Base-by-base conservation (phyloP, 768 basidiomycete genomes). In the Rhodotorula taiwanensis region DNA sequence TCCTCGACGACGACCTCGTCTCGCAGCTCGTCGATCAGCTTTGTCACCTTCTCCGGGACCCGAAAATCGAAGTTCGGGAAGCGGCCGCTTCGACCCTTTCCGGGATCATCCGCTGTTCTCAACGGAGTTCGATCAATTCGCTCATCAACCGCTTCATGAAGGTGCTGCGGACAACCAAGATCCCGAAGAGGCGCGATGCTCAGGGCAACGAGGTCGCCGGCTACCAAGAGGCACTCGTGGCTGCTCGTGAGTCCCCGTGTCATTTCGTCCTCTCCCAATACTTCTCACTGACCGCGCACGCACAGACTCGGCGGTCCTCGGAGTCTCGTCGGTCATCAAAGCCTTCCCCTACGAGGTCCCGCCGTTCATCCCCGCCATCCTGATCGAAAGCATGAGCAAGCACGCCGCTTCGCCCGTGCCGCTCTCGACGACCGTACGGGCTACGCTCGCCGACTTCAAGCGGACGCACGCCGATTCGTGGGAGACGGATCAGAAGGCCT, bases 311-410 rank as follows among this genome's bases (percentile, higher is more conserved):
- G 91, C 91, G 3, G 87, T 98, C 60, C 80, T 98, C 52, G 94
- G 94, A n/a, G 84, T 93, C 48, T 89, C 89, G 68, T 89, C 94
- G 9, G 79, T 98, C 36, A 83, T 98, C 39, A 89, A 93, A 71
- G 93, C 91, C 60, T 94, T 88, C 74, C 94, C 94, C 0, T 95
- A 95, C 76, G 92, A 91, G 3, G 86, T 97, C 20, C 94, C 94
- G 72, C 84, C 85, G 66, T 98, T 92, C 87, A 85, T 94, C 82
- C 89, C 92, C 1, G 83, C 85, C 51, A 80, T 95, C 48, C 77
- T 93, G 65, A 86, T 87, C 43, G 84, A 82, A 63, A 81, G 88
- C 25, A 79, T 92, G 58, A 85, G 84, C 15, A 86, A 88, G 70
- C 87, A 90, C 74, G 85, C 86, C 3, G 88, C 91, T 64, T 89